Percentiles rank a stretch among this genome's conserved stretches.
Conservation (phyloP, 164 flowering plant genomes). For the Kingdonia uniflora region DNA sequence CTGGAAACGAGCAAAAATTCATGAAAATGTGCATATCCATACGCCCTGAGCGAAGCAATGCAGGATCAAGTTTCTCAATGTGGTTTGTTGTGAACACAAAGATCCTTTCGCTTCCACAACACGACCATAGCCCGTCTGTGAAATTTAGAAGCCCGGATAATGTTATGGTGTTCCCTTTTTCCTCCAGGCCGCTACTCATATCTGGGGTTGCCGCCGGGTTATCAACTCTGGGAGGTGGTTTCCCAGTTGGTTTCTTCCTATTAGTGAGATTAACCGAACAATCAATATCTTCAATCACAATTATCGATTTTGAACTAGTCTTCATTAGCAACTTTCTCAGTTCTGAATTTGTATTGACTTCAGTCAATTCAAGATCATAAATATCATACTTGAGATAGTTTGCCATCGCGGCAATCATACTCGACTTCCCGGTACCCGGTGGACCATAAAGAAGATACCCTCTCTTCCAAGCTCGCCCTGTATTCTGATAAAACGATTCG, state of each 20-base stretch:
- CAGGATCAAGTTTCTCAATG: constrained; percentile 82
- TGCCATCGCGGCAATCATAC: constrained; percentile 90
- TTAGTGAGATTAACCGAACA: constrained; percentile 53
- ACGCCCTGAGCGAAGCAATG: constrained; percentile 68
- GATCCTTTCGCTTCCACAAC: constrained; percentile 84
- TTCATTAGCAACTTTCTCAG: constrained; percentile 63
- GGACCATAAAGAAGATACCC: constrained; percentile 75
- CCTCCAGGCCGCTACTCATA: not conserved
- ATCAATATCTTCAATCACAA: constrained; percentile 84
- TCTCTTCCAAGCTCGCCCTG: constrained; percentile 80
- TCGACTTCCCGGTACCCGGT: constrained; percentile 79
- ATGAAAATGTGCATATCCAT: constrained; percentile 87
- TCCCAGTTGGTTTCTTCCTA: constrained; percentile 20
- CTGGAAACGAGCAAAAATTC: constrained; percentile 52
- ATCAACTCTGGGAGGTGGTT: not conserved
- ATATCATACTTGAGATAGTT: constrained; percentile 62
- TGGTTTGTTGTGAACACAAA: constrained; percentile 95
- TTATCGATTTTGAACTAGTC: constrained; percentile 65
- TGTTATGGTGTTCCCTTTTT: constrained; percentile 41
- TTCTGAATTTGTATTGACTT: constrained; percentile 63
- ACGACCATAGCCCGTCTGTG: constrained; percentile 91
- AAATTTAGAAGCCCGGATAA: constrained; percentile 80
- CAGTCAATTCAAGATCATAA: constrained; percentile 70
- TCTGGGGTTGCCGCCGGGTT: not conserved
- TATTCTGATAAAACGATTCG: constrained; percentile 42